Evolutionary conservation across 345 rosid genomes (phyloP), one percentile per base, ranked within the genome.

Genomic region (Sonneratia caseolaris): DNA sequence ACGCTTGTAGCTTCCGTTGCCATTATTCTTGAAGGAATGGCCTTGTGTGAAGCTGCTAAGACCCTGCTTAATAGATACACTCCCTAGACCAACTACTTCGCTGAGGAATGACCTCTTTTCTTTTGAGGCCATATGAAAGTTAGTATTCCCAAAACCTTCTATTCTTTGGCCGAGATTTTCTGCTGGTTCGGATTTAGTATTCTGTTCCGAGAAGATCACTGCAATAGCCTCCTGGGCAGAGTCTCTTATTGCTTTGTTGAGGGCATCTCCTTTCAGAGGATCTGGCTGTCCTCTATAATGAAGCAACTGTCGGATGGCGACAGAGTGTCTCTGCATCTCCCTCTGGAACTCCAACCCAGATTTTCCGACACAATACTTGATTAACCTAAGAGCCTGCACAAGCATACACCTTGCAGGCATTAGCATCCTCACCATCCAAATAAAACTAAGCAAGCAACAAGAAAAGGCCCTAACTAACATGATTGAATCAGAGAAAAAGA

Each of bases 61-160:
- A 70, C 98, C 99, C 75, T 92, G 98, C 84, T 85, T 96, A 71
- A 96, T 86, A 61, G 98, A 88, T 47, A 97, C 90, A 81, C 96
- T 96, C 76, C 99, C 98, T 68, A 96, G n/a, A 68, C 88, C 96
- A 73, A 96, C 98, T 47, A 96, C 91, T 83, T 92, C 97, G 73
- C 91, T 92, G 57, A 96, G 81, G 82, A 96, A 92, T n/a, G 98
- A 92, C 76, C 86, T 96, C 76, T 71, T 92, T 74, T 96, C 99
- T 72, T 96, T 89, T 18, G 87, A 75, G 2, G 90, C 91, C 76
- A 83, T 84, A 72, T 82, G 91, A 75, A 75, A 91, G 84, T 87
- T 92, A 5, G 91, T 88, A 78, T 84, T 96, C 74, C 99, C 99
- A 77, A 96, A 96, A 37, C 99, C 99, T 83, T 96, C 87, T 37